phyloP scores from a whole-genome alignment of 1,139 yeast genomes.

The Magnusiomyces tetraspermus region DNA sequence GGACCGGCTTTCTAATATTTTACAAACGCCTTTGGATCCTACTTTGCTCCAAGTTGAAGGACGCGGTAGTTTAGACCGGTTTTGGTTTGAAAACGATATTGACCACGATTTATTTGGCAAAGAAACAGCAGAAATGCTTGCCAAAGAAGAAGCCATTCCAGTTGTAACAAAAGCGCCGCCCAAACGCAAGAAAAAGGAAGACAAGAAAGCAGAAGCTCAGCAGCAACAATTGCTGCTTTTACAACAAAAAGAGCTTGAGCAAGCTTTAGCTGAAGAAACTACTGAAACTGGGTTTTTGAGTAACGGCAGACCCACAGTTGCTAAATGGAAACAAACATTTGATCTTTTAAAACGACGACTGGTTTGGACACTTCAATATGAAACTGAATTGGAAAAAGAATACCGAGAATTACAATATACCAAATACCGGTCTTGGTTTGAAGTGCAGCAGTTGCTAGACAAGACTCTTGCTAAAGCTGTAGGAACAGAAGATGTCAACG shows the following conservation, averaged over 20 bases:
- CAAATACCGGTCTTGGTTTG: slow-evolving; percentile 43
- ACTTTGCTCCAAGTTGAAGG: slow-evolving; percentile 10
- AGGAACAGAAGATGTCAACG: slow-evolving; percentile 16
- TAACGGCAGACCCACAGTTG: slow-evolving; percentile 6
- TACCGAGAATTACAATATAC: slow-evolving; percentile 34
- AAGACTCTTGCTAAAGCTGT: slow-evolving; percentile 34
- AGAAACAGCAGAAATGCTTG: slow-evolving; percentile 7
- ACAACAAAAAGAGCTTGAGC: background rate
- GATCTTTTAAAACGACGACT: slow-evolving; percentile 33
- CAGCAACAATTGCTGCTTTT: background rate
- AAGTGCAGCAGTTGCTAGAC: slow-evolving; percentile 52
- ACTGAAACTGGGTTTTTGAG: background rate
- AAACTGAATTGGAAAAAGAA: slow-evolving; percentile 38
- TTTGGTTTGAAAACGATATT: slow-evolving; percentile 6
- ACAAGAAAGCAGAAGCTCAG: background rate
- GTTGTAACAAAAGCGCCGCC: background rate
- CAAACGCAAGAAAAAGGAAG: slow-evolving; percentile 5
- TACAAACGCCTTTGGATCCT: slow-evolving; percentile 9
- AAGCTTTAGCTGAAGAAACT: background rate
- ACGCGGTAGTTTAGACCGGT: slow-evolving; percentile 11
- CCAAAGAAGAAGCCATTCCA: slow-evolving; percentile 2
- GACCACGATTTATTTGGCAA: slow-evolving; percentile 13
- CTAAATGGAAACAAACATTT: slow-evolving; percentile 20
- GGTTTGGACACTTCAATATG: slow-evolving; percentile 43
- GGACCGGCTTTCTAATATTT: slow-evolving; percentile 12